Conservation (phyloP, 345 rosid genomes). For the Arabis hirsuta region DNA sequence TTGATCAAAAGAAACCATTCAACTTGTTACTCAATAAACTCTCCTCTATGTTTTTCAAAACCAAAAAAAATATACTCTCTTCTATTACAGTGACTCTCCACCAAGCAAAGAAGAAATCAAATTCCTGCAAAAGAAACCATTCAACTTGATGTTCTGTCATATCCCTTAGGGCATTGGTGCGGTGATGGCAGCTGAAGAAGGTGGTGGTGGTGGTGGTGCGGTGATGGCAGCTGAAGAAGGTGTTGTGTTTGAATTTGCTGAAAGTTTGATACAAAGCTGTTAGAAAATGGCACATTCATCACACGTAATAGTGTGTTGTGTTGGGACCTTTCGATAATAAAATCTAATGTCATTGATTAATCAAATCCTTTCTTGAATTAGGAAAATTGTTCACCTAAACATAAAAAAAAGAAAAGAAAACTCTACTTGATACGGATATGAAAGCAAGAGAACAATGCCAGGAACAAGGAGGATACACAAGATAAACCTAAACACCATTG, state of each 20-base stretch:
- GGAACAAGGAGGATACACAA: slow-evolving; percentile 2
- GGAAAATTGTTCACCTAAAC: slow-evolving; percentile 22
- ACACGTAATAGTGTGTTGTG: not conserved
- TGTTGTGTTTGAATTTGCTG: too few species aligned
- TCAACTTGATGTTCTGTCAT: slow-evolving; percentile 67
- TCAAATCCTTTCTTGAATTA: slow-evolving; percentile 27
- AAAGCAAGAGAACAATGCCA: not conserved
- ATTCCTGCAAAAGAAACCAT: slow-evolving; percentile 55
- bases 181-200: too few species aligned
- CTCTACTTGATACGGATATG: slow-evolving; percentile 20
- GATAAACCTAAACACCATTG: slow-evolving; percentile 7
- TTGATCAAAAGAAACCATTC: too few species aligned
- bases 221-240: too few species aligned
- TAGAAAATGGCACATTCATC: too few species aligned
- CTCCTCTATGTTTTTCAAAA: too few species aligned
- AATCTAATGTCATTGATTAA: slow-evolving; percentile 7
- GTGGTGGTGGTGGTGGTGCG: too few species aligned
- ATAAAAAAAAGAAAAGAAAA: not conserved
- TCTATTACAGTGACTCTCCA: slow-evolving; percentile 57
- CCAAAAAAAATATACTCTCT: too few species aligned
- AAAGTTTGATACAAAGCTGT: too few species aligned
- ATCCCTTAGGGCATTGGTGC: slow-evolving; percentile 65
- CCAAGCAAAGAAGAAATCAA: slow-evolving; percentile 59
- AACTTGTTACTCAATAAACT: not conserved
- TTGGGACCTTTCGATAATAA: slow-evolving; percentile 3